Evolutionary conservation across 192 early-diverging fungal species (phyloP).

Genomic region (Coemansia sp.): DNA sequence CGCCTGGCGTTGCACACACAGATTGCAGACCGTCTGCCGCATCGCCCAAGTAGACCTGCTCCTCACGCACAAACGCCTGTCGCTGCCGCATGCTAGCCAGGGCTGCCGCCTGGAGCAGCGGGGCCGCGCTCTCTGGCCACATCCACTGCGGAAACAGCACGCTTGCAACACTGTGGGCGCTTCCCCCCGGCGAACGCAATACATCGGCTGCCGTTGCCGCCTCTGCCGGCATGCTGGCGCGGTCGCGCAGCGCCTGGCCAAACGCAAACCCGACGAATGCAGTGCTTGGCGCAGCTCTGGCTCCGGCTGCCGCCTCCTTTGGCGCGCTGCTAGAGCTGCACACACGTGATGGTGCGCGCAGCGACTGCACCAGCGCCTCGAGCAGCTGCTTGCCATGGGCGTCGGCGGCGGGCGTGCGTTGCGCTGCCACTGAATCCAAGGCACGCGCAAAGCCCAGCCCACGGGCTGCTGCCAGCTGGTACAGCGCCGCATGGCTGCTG

Average conservation of each 20-base stretch:
- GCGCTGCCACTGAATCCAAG: neutral
- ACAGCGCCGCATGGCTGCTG: slow-evolving; percentile 17
- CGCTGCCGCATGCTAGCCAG: slow-evolving; percentile 24
- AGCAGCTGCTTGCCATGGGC: slow-evolving; percentile 3
- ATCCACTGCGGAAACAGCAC: slow-evolving; percentile 26
- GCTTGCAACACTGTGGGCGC: too few species aligned
- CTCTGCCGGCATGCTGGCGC: neutral
- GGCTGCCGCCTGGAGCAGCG: slow-evolving; percentile 27
- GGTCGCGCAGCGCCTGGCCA: slow-evolving; percentile 18
- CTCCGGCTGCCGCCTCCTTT: neutral
- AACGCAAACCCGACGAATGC: slow-evolving; percentile 44
- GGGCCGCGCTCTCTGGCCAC: slow-evolving; percentile 36
- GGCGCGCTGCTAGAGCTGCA: neutral
- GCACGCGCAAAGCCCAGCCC: slow-evolving; percentile 27
- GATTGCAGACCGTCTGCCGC: neutral
- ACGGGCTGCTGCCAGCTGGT: slow-evolving; percentile 11
- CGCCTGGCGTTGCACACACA: slow-evolving; percentile 30
- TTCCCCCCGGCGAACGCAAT: neutral
- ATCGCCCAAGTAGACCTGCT: slow-evolving; percentile 4
- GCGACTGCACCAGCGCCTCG: slow-evolving; percentile 17
- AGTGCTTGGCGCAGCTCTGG: neutral
- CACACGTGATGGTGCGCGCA: slow-evolving; percentile 14
- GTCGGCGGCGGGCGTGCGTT: slow-evolving; percentile 6
- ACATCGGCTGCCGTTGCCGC: neutral
- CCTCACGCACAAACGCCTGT: slow-evolving; percentile 10